phyloP scores from a whole-genome alignment of 2,329 filamentous ascomycete genomes.

The Dactylonectria estremocensis region DNA sequence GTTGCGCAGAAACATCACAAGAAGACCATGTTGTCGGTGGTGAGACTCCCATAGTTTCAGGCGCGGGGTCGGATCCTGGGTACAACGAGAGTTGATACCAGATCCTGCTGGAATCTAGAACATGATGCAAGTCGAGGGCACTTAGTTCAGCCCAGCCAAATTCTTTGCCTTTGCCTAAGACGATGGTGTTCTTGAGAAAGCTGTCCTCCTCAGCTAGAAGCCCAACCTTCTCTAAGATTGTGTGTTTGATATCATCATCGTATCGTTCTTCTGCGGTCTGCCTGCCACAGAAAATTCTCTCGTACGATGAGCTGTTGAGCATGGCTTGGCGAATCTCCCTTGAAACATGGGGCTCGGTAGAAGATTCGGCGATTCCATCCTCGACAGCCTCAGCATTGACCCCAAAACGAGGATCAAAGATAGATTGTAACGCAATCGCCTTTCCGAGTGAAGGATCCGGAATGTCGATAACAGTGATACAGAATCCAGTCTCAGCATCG shows the following conservation, averaged over 20 bases:
- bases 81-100: conserved; percentile 97
- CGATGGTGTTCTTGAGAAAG: conserved; percentile 86
- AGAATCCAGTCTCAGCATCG: conserved; percentile 82
- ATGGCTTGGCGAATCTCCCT: conserved; percentile 91
- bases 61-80: conserved; percentile 88
- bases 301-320: conserved; percentile 80
- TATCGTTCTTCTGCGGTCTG: conserved; percentile 82
- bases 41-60: conserved; percentile 76
- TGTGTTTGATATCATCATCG: conserved; percentile 85
- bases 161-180: conserved; percentile 84
- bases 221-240: conserved; percentile 87
- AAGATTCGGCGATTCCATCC: conserved; percentile 85
- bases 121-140: conserved; percentile 82
- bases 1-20: conserved; percentile 90
- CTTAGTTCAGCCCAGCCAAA: conserved; percentile 84
- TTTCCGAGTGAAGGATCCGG: conserved; percentile 86
- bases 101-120: conserved; percentile 86
- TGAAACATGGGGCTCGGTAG: conserved; percentile 83
- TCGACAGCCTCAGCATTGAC: conserved; percentile 99
- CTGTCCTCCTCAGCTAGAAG: conserved; percentile 86
- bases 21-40: conserved; percentile 93
- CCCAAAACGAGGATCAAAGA: conserved; percentile 93
- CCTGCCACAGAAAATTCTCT: conserved; percentile 80
- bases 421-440: conserved; percentile 87
- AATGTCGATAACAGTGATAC: conserved; percentile 89